A percentile compares a stretch with the other conserved stretches of the same genome.
phyloP scores from a whole-genome alignment of 2,329 filamentous ascomycete species.

The Fusarium dlaminii region DNA sequence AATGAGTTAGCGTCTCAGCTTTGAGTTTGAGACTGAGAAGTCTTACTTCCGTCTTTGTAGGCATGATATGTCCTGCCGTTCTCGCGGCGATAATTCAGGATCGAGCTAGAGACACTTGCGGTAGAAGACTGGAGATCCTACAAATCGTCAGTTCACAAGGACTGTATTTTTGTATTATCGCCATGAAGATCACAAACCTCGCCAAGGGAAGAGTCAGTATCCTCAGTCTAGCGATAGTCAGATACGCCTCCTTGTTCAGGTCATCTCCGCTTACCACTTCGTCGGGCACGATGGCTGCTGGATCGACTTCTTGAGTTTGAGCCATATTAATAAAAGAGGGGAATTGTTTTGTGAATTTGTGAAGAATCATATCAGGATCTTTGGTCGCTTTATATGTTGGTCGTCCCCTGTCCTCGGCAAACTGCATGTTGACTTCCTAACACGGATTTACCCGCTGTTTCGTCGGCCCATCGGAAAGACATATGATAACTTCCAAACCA shows the following conservation, averaged over 20 bases:
- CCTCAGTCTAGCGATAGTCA: neutral
- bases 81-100: constrained; percentile 10
- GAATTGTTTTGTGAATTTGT: too few relatives aligned
- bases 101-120: neutral
- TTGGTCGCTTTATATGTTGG: constrained; percentile 5
- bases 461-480: neutral
- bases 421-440: constrained; percentile 9
- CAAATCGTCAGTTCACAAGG: neutral
- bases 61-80: constrained; percentile 17
- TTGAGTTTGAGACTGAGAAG: too few relatives aligned
- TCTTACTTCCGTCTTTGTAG: constrained; percentile 13
- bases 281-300: neutral
- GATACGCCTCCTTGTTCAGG: neutral
- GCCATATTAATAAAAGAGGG: neutral
- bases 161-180: neutral
- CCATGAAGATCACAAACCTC: neutral
- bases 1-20: rapidly evolving
- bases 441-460: neutral
- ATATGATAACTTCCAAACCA: neutral
- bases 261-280: neutral
- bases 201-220: constrained; percentile 10
- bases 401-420: constrained; percentile 1
- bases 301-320: neutral
- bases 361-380: neutral
- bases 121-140: constrained; percentile 8